A percentile compares a stretch with the other conserved stretches of the same genome.
Evolutionary conservation across 768 basidiomycete species (phyloP).

Genomic region (Goffeauzyma gilvescens): DNA sequence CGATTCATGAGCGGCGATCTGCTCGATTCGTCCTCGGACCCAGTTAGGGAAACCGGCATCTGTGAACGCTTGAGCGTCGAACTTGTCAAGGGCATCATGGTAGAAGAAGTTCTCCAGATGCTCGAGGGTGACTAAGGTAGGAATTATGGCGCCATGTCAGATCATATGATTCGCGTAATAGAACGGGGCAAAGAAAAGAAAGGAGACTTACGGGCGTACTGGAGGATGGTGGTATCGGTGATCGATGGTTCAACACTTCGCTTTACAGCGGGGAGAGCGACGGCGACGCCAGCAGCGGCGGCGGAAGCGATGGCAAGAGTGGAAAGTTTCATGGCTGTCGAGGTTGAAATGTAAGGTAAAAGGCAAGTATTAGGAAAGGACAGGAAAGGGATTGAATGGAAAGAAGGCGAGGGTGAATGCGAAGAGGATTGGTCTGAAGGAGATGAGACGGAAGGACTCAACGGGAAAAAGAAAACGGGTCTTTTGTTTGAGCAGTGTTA

Average conservation of each 20-base stretch:
- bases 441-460: background rate
- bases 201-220: constrained; percentile 6
- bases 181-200: no score
- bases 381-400: background rate
- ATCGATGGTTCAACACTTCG: background rate
- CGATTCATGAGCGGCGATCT: constrained; percentile 42
- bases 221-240: constrained; percentile 6
- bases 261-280: constrained; percentile 1
- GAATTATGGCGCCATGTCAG: background rate
- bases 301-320: constrained; percentile 4
- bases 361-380: background rate
- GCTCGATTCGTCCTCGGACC: constrained; percentile 38
- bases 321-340: constrained; percentile 3
- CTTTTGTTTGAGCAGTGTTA: no score
- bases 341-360: constrained; percentile 1
- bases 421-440: background rate
- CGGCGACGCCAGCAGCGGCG: constrained; percentile 1
- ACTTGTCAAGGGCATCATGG: constrained; percentile 35
- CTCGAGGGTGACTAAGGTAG: constrained; percentile 29
- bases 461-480: no score
- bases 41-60: constrained; percentile 35
- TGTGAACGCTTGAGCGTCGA: constrained; percentile 37
- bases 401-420: background rate
- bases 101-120: constrained; percentile 27
- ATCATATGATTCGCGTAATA: no score